These are phyloP conservation scores for Pleurotus ostreatus DNA, from an alignment of 768 basidiomycete species.

Conservation along the genomic window DNA sequence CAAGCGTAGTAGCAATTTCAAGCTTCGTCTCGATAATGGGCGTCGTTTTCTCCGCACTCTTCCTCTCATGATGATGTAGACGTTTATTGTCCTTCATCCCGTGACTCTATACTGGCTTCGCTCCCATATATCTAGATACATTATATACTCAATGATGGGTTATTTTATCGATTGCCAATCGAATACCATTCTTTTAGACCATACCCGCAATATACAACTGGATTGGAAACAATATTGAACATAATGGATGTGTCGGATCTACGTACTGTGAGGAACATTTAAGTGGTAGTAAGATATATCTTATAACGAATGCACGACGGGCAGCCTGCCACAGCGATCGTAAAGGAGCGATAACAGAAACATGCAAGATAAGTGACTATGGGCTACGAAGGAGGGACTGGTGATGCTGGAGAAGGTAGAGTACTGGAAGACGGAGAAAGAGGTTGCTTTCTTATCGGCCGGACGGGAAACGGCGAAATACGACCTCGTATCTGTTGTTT, in stretches of 20 bases:
- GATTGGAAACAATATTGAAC: no score
- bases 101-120: not conserved
- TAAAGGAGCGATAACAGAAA: not conserved
- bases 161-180: not conserved
- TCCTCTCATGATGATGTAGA: conserved; percentile 2
- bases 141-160: no score
- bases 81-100: not conserved
- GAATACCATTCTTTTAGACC: conserved; percentile 3
- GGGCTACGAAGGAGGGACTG: not conserved
- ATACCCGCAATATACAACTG: not conserved
- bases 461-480: conserved; percentile 1
- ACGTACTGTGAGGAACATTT: no score
- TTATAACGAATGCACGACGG: not conserved
- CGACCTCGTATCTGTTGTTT: not conserved
- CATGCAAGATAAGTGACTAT: not conserved
- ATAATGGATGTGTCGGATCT: no score
- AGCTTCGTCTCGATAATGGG: conserved; percentile 2
- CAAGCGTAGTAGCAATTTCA: conserved; percentile 3
- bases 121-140: no score
- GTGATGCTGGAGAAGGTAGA: not conserved
- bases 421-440: not conserved
- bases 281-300: no score
- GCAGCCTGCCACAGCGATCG: not conserved
- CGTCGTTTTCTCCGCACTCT: conserved; percentile 7
- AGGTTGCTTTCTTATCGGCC: conserved; percentile 2